Base-by-base conservation (phyloP, 1,139 yeast species). In the Sugiyamaella neomexicana region DNA sequence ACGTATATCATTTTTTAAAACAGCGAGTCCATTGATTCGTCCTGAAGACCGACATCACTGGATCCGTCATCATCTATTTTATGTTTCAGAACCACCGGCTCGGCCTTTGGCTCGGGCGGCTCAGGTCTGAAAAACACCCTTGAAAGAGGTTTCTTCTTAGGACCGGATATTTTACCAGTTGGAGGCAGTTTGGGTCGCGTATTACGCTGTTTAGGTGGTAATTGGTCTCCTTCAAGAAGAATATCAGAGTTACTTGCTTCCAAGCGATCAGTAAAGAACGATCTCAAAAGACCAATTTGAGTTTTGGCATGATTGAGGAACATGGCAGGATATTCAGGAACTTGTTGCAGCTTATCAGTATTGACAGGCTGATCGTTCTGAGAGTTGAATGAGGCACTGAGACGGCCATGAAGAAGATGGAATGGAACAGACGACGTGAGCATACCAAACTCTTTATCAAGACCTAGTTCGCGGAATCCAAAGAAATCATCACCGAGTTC, bases 401-500 rank as follows among this genome's bases (percentile, higher is more conserved):
- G 75, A 58, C 87, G 80, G 29, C 95, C 86, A 64, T 91, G 97
- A 43, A 95, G 74, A 53, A 95, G 74, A 69, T 93, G 96, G 48
- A 95, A 76, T 1, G 99, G 99, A 37, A 95, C 90, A 0, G 96
- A 82, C 4, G 90, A 80, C 32, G 93, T 86, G 54, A 91, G 73
- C 69, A 91, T 75, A n/a, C 95, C 91, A 69, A 89, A 86, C 68
- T 95, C 99, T 65, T 86, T 88, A 65, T 93, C 99, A 59, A 95
- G 75, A 0, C 99, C 99, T 48, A 95, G 76, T 62, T 91, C 98
- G 65, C 81, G 86, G 75, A 95, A 95, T 0, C 99, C 99, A 74
- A 95, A 95, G 77, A 91, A 93, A 72, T 95, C 99, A 51, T 75
- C 78, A 12, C 99, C 99, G 50, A 93, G 75, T 60, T 90, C 97